phyloP scores from a whole-genome alignment of 2,329 filamentous ascomycete species.

The Neonectria hederae region DNA sequence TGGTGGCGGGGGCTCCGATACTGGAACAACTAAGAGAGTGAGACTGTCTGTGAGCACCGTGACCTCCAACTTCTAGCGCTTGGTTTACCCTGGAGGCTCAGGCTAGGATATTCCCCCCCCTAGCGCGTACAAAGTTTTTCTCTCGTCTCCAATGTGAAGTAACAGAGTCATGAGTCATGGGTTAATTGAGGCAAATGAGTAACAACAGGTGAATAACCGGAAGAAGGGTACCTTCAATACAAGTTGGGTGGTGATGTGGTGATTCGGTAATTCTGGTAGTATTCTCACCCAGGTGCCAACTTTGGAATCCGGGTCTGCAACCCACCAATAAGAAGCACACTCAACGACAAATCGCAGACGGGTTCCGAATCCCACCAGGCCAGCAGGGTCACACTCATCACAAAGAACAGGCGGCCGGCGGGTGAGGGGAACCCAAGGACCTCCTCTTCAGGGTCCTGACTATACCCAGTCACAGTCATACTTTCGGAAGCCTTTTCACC shows the following conservation, averaged over 20 bases:
- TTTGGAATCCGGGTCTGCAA: background rate
- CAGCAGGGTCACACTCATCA: constrained; percentile 1
- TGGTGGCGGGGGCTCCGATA: constrained; percentile 33
- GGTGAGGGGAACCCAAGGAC: background rate
- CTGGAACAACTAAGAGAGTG: constrained; percentile 23
- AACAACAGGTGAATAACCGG: background rate
- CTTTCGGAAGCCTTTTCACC: background rate
- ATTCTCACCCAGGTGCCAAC: background rate
- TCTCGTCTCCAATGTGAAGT: background rate
- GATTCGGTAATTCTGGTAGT: background rate
- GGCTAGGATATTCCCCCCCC: background rate
- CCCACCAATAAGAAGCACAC: background rate
- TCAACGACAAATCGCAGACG: background rate
- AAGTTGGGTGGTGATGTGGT: background rate
- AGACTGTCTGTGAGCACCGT: background rate
- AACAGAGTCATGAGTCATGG: background rate
- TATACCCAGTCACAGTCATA: background rate
- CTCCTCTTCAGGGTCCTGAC: background rate
- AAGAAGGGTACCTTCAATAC: background rate
- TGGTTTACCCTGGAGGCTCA: background rate
- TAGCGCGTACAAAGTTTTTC: background rate
- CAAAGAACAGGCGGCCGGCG: background rate
- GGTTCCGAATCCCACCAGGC: constrained; percentile 8
- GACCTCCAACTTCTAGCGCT: background rate
- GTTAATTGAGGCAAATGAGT: background rate